Percentiles rank a stretch among this genome's conserved stretches.
Evolutionary conservation across 1,284 basidiomycete genomes (phyloP).

Genomic region (Trichosporon faecale): DNA sequence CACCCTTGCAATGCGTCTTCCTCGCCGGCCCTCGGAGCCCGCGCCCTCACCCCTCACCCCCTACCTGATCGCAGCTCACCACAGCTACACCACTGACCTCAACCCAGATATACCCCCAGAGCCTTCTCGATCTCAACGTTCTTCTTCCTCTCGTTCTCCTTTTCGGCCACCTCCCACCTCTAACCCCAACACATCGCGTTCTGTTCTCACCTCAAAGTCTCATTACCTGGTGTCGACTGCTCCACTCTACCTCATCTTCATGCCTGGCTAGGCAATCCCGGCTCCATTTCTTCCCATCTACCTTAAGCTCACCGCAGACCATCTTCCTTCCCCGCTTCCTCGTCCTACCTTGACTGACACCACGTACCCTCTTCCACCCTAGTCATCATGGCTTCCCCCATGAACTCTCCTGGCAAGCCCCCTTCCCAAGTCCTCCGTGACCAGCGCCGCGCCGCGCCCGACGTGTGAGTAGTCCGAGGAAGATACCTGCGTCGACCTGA

Average conservation of each 20-base stretch:
- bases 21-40: background rate
- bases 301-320: background rate
- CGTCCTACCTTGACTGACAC: background rate
- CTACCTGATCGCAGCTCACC: background rate
- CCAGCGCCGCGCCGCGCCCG: constrained; percentile 5
- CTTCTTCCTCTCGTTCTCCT: constrained; percentile 6
- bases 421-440: background rate
- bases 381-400: constrained; percentile 3
- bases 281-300: background rate
- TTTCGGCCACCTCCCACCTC: background rate
- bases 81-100: background rate
- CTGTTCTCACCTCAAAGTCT: constrained; percentile 5
- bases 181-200: background rate
- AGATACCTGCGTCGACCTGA: background rate
- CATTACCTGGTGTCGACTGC: constrained; percentile 1
- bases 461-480: constrained; percentile 1
- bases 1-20: background rate
- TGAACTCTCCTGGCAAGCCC: background rate
- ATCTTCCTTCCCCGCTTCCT: constrained; percentile 14
- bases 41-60: background rate
- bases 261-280: background rate
- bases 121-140: background rate
- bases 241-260: constrained; percentile 5
- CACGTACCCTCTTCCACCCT: constrained; percentile 4
- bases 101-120: background rate